Conservation (phyloP, 768 basidiomycete species). For the Lactarius sanguifluus region DNA sequence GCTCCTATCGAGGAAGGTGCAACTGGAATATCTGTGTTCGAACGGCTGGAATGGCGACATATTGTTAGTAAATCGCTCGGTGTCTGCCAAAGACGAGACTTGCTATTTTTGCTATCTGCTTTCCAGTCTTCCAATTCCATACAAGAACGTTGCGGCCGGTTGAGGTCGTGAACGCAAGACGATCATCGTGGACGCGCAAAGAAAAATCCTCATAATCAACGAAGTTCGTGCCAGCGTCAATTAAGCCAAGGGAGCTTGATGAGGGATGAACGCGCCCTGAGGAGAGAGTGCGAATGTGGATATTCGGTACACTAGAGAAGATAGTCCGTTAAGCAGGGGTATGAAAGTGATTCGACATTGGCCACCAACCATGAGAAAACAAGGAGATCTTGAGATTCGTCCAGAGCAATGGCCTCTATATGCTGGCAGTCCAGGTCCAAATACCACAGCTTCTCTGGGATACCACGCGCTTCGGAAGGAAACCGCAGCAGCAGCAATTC, state of each 20-base stretch:
- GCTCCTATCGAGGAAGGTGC: background rate
- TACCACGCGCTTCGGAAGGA: slow-evolving; percentile 15
- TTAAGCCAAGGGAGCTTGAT: background rate
- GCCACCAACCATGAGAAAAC: slow-evolving; percentile 1
- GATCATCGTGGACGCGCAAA: slow-evolving; percentile 1
- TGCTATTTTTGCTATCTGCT: slow-evolving; percentile 2
- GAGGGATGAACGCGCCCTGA: slow-evolving; percentile 9
- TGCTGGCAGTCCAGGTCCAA: background rate
- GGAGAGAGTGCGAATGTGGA: slow-evolving; percentile 15
- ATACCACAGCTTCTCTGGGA: slow-evolving; percentile 4
- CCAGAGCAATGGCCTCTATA: background rate
- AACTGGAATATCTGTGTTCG: background rate
- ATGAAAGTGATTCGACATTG: background rate
- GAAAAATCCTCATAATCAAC: background rate
- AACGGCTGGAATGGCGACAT: background rate
- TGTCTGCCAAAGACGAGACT: background rate
- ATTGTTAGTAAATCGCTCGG: background rate
- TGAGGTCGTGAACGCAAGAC: background rate
- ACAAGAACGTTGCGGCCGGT: background rate
- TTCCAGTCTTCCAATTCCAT: slow-evolving; percentile 15
- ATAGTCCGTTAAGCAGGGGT: too few species aligned
- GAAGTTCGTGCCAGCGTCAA: background rate
- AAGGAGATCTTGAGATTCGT: slow-evolving; percentile 18
- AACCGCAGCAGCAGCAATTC: slow-evolving; percentile 1
- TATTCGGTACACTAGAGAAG: background rate